Base-by-base conservation (phyloP, 208 protist species). In the Crithidia brevicula region DNA sequence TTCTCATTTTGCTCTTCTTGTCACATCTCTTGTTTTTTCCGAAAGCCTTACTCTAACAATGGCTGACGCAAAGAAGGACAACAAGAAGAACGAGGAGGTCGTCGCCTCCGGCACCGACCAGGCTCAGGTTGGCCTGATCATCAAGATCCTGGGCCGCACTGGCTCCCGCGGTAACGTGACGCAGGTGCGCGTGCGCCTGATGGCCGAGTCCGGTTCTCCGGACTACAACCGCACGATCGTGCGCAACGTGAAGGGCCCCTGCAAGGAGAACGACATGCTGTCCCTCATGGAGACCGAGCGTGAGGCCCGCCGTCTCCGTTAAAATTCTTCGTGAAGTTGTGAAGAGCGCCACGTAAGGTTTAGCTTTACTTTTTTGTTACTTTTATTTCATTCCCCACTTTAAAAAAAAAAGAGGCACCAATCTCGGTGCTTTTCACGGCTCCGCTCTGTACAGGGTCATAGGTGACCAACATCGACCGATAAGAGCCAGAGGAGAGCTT, bases 191-290 rank as follows among this genome's bases (percentile, higher is more conserved):
- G 97, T 98, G 42, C 83, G 94, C 42, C 98, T 99, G 65, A 82
- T 99, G 71, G 88, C 94, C 54, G 88, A 94, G 72, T 82, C 89
- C 49, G 90, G 88, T 31, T 92, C 85, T 36, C 82, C 85, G 46
- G 88, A 98, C 45, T 86, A 86, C 51, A 93, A 92, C 83, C 93
- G 99, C 71, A 93, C 85, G 9, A 98, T 99, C 77, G 92, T 99
- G 79, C 96, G 99, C 79, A 99, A 99, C 87, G 98, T 99, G 72
- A 99, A 99, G 85, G 99, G 98, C 54, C 98, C 99, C 54, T 98
- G 99, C 72, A 97, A 98, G 75, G 94, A 98, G 67, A 96, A 94
- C 66, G 99, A 99, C 85, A 98, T 99, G 86, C 95, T 99, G 43
- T 94, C 96, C 38, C 97, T 99, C 43, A 97, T 99, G 83, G 99